Evolutionary conservation across 2,329 filamentous ascomycete species (phyloP), one percentile per base, ranked within the genome.

Genomic region (Simplicillium aogashimaense): DNA sequence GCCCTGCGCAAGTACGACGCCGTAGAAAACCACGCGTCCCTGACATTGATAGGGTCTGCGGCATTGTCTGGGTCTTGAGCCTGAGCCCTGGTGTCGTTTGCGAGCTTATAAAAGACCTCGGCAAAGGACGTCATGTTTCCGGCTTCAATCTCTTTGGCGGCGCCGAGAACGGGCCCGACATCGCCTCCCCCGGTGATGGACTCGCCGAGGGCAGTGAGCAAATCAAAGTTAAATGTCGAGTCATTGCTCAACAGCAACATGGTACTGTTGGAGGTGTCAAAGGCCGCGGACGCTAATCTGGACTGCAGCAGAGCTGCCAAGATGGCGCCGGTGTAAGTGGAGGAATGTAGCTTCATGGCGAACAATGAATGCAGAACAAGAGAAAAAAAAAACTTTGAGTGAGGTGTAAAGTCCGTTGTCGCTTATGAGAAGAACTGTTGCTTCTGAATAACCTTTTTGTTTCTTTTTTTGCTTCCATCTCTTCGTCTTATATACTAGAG

Each of bases 1-100:
- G 64, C 58, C 2, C 43, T 34, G 15, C 63, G 56, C 46, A 56
- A 66, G 50, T 67, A 67, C 4, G 47, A 53, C 4, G 63, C 43
- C 3, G 60, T 56, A 12, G 52, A 52, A 48, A 67, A 66, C 40
- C 40, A 46, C 15, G 42, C 35, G 7, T 43, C 38, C 2, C 42
- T 30, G 18, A 39, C 39, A 25, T 42, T 43, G 17, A 45, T 13
- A 14, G 39, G 29, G 30, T 46, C 40, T 14, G 35, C 16, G 13
- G 33, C 20, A 17, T 30, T 37, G 16, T 42, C 34, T 8, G 32
- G 29, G 30, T 38, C 37, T 18, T 35, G 7, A 9, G 42, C 45
- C 29, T 41, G 38, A 12, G n/a, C 29, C 17, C 44, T 43, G 29
- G 40, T 43, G 4, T 43, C 25, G 34, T 36, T 36, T 29, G 44